Evolutionary conservation across 2,329 filamentous ascomycete species (phyloP).

Genomic region (Phialemonium atrogriseum): DNA sequence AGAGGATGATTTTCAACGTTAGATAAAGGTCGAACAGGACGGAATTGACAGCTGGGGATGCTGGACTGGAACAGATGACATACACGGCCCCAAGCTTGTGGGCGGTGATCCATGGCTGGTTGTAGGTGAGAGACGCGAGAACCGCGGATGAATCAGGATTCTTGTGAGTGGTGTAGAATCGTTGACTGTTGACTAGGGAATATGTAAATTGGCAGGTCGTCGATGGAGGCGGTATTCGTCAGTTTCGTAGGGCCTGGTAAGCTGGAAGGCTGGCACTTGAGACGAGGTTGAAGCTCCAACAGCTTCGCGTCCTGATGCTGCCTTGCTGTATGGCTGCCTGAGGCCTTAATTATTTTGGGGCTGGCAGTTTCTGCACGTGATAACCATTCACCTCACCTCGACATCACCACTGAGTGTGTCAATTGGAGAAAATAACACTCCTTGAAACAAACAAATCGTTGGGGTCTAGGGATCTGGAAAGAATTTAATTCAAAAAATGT

Average conservation of each 20-base stretch:
- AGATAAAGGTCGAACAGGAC: conserved; percentile 14
- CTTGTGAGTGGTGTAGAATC: not conserved
- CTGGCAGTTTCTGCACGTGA: conserved; percentile 1
- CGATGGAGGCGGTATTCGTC: not conserved
- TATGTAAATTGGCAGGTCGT: not conserved
- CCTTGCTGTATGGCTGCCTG: conserved; percentile 11
- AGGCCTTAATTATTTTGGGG: conserved; percentile 1
- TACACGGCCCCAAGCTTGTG: conserved; percentile 66
- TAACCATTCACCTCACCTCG: not conserved
- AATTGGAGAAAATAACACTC: no score
- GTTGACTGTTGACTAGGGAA: not conserved
- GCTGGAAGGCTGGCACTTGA: conserved; percentile 13
- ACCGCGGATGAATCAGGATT: not conserved
- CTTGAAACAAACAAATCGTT: no score
- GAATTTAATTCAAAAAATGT: conserved; percentile 20
- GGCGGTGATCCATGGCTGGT: conserved; percentile 58
- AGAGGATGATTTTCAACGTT: conserved; percentile 12
- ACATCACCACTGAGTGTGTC: not conserved
- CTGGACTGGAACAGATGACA: conserved; percentile 27
- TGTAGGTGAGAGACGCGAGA: conserved; percentile 1
- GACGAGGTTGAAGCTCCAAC: conserved; percentile 17
- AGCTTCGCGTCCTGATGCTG: conserved; percentile 23
- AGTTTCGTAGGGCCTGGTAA: not conserved
- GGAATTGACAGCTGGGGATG: no score
- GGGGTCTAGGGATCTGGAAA: no score